Conservation (phyloP, 306 rosid genomes). For the Sindora glabra region DNA sequence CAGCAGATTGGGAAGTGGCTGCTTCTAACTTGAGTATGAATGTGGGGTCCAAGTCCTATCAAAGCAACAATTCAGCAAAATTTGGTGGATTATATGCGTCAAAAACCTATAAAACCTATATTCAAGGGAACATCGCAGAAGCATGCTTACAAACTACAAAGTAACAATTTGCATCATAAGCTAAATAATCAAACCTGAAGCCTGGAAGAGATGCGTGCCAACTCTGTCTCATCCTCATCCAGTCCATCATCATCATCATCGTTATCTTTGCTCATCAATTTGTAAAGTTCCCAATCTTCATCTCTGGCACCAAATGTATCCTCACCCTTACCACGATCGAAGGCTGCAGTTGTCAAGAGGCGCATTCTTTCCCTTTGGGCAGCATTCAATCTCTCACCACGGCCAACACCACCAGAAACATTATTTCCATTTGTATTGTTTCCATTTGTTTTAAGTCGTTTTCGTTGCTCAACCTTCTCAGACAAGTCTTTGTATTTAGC, state of each 20-base stretch:
- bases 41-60: conserved; percentile 77
- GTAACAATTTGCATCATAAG: background rate
- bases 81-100: background rate
- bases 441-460: conserved; percentile 61
- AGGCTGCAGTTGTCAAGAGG: conserved; percentile 93
- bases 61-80: conserved; percentile 13
- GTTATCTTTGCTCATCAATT: conserved; percentile 68
- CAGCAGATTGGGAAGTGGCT: conserved; percentile 46
- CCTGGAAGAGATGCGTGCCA: conserved; percentile 61
- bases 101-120: background rate
- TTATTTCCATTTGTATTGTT: conserved; percentile 54
- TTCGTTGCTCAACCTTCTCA: conserved; percentile 69
- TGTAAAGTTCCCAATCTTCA: conserved; percentile 97
- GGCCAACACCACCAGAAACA: conserved; percentile 63
- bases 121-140: too few relatives aligned
- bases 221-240: conserved; percentile 65
- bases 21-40: conserved; percentile 64
- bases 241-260: conserved; percentile 72
- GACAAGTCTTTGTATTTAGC: conserved; percentile 65
- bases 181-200: conserved; percentile 57
- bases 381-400: conserved; percentile 91
- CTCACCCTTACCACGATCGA: conserved; percentile 95
- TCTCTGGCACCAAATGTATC: conserved; percentile 83
- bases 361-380: conserved; percentile 99
- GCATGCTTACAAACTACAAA: too few relatives aligned